Base-by-base conservation (phyloP, 116 monocot genomes). In the Trichopus zeylanicus region DNA sequence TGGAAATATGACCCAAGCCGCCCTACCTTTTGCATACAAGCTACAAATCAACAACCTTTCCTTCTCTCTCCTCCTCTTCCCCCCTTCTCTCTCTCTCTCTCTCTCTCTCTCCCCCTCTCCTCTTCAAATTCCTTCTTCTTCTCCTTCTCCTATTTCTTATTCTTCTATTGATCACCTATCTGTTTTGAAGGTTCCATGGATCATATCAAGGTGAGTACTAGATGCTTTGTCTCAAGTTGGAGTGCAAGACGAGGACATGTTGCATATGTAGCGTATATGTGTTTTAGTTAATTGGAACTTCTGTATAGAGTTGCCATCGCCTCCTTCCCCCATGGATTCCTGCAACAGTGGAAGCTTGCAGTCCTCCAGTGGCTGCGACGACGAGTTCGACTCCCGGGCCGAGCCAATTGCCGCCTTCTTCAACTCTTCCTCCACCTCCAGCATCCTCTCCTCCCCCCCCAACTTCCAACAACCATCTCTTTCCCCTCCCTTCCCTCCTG, bases 261-360 rank as follows among this genome's bases (percentile, higher is more conserved):
- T n/a, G n/a, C n/a, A n/a, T n/a, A n/a, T n/a, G n/a, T n/a, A n/a
- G n/a, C n/a, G n/a, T n/a, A n/a, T n/a, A n/a, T n/a, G n/a, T n/a
- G n/a, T n/a, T n/a, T n/a, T n/a, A n/a, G n/a, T n/a, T n/a, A n/a
- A n/a, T n/a, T n/a, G n/a, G n/a, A n/a, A n/a, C n/a, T n/a, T n/a
- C n/a, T n/a, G n/a, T n/a, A n/a, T n/a, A n/a, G n/a, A n/a, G n/a
- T n/a, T n/a, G n/a, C n/a, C n/a, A n/a, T n/a, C n/a, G n/a, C 8
- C 32, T 8, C 32, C 8, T 8, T 33, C 33, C n/a, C 37, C 21
- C 25, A 79, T 81, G 81, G 72, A 81, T 11, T 81, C 75, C 0
- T 65, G 56, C 11, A 76, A 61, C 28, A 73, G 81, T 62, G 71
- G 67, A 6, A 81, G 75, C 60, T 19, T 81, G 15, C 81, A 81